phyloP scores from a whole-genome alignment of 208 protist genomes.

The Trypanosoma cruzi region DNA sequence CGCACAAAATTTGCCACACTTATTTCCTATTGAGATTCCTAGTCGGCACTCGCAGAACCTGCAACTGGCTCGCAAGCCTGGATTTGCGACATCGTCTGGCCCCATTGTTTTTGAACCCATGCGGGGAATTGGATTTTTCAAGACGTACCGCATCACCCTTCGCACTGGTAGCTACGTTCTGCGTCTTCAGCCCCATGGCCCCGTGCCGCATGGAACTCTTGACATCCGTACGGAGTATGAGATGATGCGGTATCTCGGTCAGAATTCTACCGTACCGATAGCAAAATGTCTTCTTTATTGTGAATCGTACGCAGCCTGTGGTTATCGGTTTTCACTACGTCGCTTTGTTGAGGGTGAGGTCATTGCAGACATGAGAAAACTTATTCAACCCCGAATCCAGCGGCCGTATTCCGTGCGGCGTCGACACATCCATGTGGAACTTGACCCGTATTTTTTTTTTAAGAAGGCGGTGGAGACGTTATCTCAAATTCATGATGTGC shows the following conservation, averaged over 20 bases:
- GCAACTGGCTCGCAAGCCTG: conserved; percentile 46
- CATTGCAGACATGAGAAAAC: conserved; percentile 42
- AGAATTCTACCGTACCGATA: conserved; percentile 41
- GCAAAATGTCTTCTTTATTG: conserved; percentile 69
- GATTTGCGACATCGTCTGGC: conserved; percentile 64
- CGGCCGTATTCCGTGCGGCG: conserved; percentile 73
- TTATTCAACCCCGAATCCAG: conserved; percentile 71
- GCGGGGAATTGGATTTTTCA: conserved; percentile 53
- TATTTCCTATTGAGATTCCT: conserved; percentile 62
- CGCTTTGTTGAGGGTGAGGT: conserved; percentile 70
- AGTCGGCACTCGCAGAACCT: conserved; percentile 28
- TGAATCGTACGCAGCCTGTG: conserved; percentile 66
- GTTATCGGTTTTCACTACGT: conserved; percentile 67
- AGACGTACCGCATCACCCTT: conserved; percentile 72
- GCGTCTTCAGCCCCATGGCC: conserved; percentile 69
- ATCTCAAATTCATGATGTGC: conserved; percentile 48
- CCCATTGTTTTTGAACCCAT: conserved; percentile 73
- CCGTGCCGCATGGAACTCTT: conserved; percentile 43
- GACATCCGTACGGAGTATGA: conserved; percentile 75
- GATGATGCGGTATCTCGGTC: conserved; percentile 59
- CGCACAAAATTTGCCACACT: conserved; percentile 69
- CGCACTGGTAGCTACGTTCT: conserved; percentile 77
- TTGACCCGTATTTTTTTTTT: conserved; percentile 64
- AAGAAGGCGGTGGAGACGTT: conserved; percentile 44
- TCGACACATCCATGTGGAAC: conserved; percentile 55